A percentile compares a stretch with the other conserved stretches of the same genome.
Conservation (phyloP, 2,329 filamentous ascomycete species). For the Alternaria alternata region DNA sequence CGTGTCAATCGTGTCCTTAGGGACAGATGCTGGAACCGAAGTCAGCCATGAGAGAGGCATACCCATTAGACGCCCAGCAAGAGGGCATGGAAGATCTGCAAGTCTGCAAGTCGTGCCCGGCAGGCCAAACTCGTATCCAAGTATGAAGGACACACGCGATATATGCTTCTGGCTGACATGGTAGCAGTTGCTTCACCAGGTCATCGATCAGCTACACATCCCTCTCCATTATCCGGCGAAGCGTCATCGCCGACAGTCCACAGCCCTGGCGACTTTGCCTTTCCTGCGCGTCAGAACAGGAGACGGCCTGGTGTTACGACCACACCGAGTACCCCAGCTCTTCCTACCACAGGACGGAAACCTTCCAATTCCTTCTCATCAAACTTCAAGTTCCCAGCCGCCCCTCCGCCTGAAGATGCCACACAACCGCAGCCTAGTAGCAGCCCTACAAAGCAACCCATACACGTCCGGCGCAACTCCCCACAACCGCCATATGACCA, state of each 20-base stretch:
- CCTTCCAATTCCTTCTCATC: constrained; percentile 54
- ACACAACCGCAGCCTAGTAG: constrained; percentile 34
- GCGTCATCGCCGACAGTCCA: constrained; percentile 45
- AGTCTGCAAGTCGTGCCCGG: constrained; percentile 78
- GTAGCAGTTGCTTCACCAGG: constrained; percentile 40
- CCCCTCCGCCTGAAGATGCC: constrained; percentile 45
- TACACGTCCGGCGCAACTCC: constrained; percentile 39
- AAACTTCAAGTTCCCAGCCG: constrained; percentile 66
- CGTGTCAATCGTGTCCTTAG: constrained; percentile 60
- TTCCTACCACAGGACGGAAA: constrained; percentile 49
- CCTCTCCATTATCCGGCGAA: constrained; percentile 55
- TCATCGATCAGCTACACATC: constrained; percentile 46
- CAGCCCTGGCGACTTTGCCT: constrained; percentile 37
- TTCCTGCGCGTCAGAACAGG: constrained; percentile 41
- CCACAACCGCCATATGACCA: constrained; percentile 30
- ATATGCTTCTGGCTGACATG: constrained; percentile 26
- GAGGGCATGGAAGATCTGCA: constrained; percentile 77
- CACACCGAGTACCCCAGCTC: constrained; percentile 52
- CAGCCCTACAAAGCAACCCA: constrained; percentile 50
- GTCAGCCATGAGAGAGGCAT: constrained; percentile 36
- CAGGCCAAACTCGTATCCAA: constrained; percentile 44
- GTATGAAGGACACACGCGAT: constrained; percentile 21
- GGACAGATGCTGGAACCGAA: constrained; percentile 52
- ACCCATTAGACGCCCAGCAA: constrained; percentile 57
- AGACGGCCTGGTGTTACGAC: constrained; percentile 43